These are phyloP conservation scores for Colletotrichum trifolii DNA, from an alignment of 2,329 filamentous ascomycete species.

Conservation along the genomic window DNA sequence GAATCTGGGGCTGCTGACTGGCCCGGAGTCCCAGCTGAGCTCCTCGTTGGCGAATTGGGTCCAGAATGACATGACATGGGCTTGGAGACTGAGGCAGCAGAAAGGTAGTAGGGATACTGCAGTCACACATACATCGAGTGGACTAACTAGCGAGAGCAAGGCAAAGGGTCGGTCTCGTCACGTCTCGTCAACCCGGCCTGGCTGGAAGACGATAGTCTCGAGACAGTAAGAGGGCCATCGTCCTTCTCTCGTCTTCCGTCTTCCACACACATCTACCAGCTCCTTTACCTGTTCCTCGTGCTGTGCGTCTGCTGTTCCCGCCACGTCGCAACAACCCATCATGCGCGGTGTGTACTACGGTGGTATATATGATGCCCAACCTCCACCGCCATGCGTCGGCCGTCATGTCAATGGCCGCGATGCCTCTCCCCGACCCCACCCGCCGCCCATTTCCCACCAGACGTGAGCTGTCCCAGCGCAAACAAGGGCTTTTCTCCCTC, in stretches of 20 bases:
- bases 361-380: conserved; percentile 29
- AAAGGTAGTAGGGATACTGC: not conserved
- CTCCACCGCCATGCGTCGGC: conserved; percentile 37
- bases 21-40: not conserved
- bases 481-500: conserved; percentile 1
- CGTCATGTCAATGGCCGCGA: conserved; percentile 29
- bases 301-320: conserved; percentile 24
- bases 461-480: conserved; percentile 31
- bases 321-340: conserved; percentile 35
- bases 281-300: conserved; percentile 2
- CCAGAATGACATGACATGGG: not conserved
- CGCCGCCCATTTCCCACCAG: conserved; percentile 29
- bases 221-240: too few relatives aligned
- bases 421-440: conserved; percentile 26
- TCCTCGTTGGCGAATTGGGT: conserved; percentile 4
- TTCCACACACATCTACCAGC: too few relatives aligned
- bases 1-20: conserved; percentile 20
- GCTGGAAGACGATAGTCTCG: too few relatives aligned
- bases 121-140: conserved; percentile 1
- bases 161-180: conserved; percentile 32
- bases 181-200: too few relatives aligned
- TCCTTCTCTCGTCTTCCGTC: too few relatives aligned
- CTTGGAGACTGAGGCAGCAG: not conserved
- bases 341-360: conserved; percentile 26
- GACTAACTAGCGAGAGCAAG: conserved; percentile 2